A percentile compares a stretch with the other conserved stretches of the same genome.
phyloP scores from a whole-genome alignment of 177 flowering plant species.

The Vitis hybrid region DNA sequence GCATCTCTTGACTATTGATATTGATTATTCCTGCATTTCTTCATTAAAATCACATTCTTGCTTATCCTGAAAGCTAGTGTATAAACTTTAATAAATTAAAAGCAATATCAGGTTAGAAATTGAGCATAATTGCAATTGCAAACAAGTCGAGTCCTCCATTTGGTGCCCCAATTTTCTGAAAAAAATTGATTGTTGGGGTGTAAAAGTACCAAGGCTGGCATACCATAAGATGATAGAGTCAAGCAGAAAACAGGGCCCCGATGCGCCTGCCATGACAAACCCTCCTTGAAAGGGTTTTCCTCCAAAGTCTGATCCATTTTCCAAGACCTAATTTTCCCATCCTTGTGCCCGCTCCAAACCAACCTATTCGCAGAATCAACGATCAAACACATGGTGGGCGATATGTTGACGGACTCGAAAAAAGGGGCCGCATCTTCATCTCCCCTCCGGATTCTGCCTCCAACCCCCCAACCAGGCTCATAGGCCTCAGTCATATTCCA shows the following conservation, averaged over 20 bases:
- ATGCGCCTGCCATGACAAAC: conserved; percentile 86
- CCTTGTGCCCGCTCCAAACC: conserved; percentile 95
- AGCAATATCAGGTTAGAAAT: too few species aligned
- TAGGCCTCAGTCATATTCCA: conserved; percentile 61
- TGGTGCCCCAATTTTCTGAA: neutral
- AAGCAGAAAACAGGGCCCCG: conserved; percentile 74
- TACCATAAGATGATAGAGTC: conserved; percentile 74
- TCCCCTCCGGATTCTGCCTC: conserved; percentile 52
- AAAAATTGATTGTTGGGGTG: neutral
- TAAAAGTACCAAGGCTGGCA: neutral
- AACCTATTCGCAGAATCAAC: conserved; percentile 64
- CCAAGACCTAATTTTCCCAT: conserved; percentile 94
- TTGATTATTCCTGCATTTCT: too few species aligned
- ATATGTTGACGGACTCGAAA: conserved; percentile 56
- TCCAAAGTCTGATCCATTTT: conserved; percentile 60
- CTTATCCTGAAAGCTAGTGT: too few species aligned
- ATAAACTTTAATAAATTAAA: too few species aligned
- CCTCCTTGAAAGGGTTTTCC: conserved; percentile 59
- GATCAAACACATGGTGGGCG: conserved; percentile 65
- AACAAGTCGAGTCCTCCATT: too few species aligned
- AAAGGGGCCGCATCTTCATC: conserved; percentile 95
- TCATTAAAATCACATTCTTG: too few species aligned
- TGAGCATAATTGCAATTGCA: too few species aligned
- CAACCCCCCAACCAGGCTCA: conserved; percentile 46
- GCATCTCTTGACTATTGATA: too few species aligned